Evolutionary conservation across 139 green algal species (phyloP).

Genomic region (Picochlorum sp.): DNA sequence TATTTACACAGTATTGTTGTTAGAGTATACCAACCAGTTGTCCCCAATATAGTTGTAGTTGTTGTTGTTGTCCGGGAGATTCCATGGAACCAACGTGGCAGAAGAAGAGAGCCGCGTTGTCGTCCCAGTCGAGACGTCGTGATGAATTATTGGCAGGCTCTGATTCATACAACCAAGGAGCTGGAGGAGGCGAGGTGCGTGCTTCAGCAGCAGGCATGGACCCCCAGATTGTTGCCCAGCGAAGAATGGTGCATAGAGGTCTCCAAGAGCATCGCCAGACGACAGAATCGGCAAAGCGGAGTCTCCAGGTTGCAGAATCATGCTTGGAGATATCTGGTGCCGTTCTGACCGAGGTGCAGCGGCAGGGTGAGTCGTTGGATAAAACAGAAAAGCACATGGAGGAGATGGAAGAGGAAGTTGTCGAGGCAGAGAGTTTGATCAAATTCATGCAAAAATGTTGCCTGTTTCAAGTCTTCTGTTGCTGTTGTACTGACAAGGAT

Average conservation of each 20-base stretch:
- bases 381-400: neutral
- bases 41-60: neutral
- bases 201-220: neutral
- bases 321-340: neutral
- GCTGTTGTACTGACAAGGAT: neutral
- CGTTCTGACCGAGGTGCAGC: neutral
- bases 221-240: neutral
- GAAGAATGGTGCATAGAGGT: conserved; percentile 1
- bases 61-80: neutral
- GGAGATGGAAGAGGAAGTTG: neutral
- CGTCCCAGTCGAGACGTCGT: neutral
- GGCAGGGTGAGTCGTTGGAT: neutral
- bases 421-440: neutral
- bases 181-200: neutral
- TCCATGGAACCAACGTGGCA: conserved; percentile 4
- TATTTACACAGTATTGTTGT: neutral
- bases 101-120: neutral
- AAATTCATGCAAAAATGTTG: conserved; percentile 7
- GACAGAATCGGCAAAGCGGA: neutral
- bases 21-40: neutral
- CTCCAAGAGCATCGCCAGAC: neutral
- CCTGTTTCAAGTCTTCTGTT: neutral
- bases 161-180: no score
- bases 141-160: neutral
- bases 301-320: neutral